Evolutionary conservation across 768 basidiomycete genomes (phyloP), one percentile per base, ranked within the genome.

Genomic region (Mrakia frigida): DNA sequence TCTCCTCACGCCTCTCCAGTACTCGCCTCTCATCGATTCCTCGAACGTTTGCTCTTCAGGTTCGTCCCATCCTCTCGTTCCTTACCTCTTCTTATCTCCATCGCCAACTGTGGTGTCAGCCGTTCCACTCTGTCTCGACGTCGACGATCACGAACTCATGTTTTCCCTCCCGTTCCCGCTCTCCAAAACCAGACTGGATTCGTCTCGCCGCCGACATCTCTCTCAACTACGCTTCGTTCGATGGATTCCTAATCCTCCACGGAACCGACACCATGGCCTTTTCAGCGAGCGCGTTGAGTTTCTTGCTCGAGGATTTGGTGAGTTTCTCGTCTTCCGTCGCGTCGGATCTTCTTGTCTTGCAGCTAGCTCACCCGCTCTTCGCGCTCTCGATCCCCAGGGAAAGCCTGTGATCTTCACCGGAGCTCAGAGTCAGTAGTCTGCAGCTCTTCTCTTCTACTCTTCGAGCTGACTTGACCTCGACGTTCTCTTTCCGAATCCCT

Each of bases 141-240:
- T n/a, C n/a, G n/a, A n/a, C n/a, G n/a, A n/a, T n/a, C n/a, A 35
- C 63, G 10, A 18, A 65, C 63, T 21, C n/a, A 74, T 61, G n/a
- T n/a, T n/a, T n/a, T 14, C 50, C 28, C 23, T 69, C 72, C 75
- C 50, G 76, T 78, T 56, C 43, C 39, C 35, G 16, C 37, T 28
- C 21, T 68, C 63, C n/a, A 41, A 21, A 3, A 18, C 0, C 65
- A 92, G 93, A 94, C 81, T 95, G 93, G 93, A 90, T 94, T 79
- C 87, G 92, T 13, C 90, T 98, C 46, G 92, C 93, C 0, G 90
- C 89, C 0, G 95, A 98, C 81, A 93, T 98, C 79, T 93, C 96
- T 81, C 88, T 94, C 72, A 97, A 97, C 82, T 97, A 97, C 81
- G 82, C 86, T 43, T 80, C 82, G 21, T 98, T 93, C 81, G 95